Base-by-base conservation (phyloP, 306 rosid species). In the Purshia tridentata region DNA sequence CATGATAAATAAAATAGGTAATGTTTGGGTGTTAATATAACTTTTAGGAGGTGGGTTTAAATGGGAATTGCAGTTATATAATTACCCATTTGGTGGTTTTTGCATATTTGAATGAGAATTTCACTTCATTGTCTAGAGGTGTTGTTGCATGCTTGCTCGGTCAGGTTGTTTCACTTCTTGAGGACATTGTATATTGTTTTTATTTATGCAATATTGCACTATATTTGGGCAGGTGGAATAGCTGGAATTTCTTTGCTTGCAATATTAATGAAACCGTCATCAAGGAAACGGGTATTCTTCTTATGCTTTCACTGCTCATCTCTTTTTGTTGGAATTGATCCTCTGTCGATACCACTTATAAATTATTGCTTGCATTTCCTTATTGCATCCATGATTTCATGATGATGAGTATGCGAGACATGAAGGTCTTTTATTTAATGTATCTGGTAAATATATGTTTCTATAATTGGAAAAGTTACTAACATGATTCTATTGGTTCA, bases 191-290 rank as follows among this genome's bases (percentile, higher is more conserved):
- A 15, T 72, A 13, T 39, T 19, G n/a, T 23, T 19, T 15, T 6
- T 63, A 63, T 14, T 44, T 46, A 6, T 37, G 35, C 14, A 6
- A 19, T 22, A 4, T 48, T 67, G 67, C 63, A 74, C 22, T 39
- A 20, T 77, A 70, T 78, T 45, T 67, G 63, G 51, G 81, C 80
- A 94, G 99, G 76, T 94, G 99, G 99, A 94, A 91, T 82, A 94
- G 99, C 88, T 94, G 99, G 99, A 94, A 94, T 82, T 94, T 94
- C 85, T 94, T 89, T 74, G 97, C 96, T 50, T 94, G 99, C 89
- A 81, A 91, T 72, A 91, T 94, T 65, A 88, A 83, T 77, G 99
- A 94, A 82, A 85, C 87, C 0, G 86, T 89, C 59, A 88, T 94
- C 72, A 91, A 80, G 87, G 97, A 94, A 89, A 88, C 91, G 5